These are phyloP conservation scores for Colletotrichum eleusines DNA, from an alignment of 2,329 filamentous ascomycete species.

Conservation along the genomic window DNA sequence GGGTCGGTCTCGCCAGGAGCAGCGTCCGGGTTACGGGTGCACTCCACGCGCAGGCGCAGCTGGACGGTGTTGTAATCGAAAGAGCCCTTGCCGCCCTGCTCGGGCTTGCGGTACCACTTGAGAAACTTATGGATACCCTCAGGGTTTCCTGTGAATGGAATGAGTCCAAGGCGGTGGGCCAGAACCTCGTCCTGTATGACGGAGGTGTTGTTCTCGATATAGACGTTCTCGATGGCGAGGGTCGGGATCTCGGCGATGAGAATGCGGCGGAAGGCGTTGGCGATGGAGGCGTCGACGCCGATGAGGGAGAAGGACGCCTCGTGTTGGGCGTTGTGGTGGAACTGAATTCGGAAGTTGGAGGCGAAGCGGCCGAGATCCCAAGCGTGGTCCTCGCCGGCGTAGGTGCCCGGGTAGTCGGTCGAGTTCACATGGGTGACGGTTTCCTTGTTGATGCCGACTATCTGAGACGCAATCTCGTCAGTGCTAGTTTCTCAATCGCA, in stretches of 20 bases:
- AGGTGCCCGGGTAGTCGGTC: slow-evolving; percentile 92
- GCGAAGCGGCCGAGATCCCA: slow-evolving; percentile 83
- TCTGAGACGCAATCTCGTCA: slow-evolving; percentile 62
- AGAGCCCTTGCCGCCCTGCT: slow-evolving; percentile 71
- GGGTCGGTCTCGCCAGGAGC: slow-evolving; percentile 82
- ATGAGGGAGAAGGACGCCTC: slow-evolving; percentile 91
- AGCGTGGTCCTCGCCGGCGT: slow-evolving; percentile 85
- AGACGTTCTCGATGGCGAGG: slow-evolving; percentile 93
- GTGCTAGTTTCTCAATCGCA: slow-evolving; percentile 6
- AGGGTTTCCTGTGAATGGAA: slow-evolving; percentile 85
- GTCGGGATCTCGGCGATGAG: slow-evolving; percentile 94
- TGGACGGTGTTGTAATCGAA: slow-evolving; percentile 90
- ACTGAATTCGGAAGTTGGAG: slow-evolving; percentile 77
- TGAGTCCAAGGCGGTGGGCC: slow-evolving; percentile 87
- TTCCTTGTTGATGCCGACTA: slow-evolving; percentile 88
- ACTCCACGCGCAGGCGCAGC: slow-evolving; percentile 81
- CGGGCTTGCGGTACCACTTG: slow-evolving; percentile 82
- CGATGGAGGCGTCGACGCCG: slow-evolving; percentile 90
- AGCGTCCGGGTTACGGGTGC: slow-evolving; percentile 82
- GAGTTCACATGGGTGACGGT: slow-evolving; percentile 90
- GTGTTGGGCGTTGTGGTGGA: slow-evolving; percentile 84
- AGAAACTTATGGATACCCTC: slow-evolving; percentile 82
- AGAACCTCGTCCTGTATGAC: slow-evolving; percentile 99
- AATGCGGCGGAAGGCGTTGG: slow-evolving; percentile 97
- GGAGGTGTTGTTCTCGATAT: slow-evolving; percentile 95